Evolutionary conservation across 2,329 filamentous ascomycete genomes (phyloP).

Genomic region (Scytalidium sp.): DNA sequence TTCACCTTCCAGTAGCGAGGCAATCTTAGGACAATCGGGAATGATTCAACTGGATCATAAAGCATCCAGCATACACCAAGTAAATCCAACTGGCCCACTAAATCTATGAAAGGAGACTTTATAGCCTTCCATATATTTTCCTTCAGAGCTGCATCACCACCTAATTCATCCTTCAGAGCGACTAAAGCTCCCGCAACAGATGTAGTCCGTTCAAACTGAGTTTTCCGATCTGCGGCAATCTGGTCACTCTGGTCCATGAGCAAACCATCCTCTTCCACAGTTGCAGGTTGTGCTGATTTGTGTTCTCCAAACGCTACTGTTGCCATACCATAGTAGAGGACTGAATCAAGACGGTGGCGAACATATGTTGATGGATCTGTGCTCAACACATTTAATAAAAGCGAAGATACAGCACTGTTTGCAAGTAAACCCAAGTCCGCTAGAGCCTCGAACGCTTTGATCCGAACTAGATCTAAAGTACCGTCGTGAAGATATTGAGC

Average conservation of each 20-base stretch:
- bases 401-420: conserved; percentile 51
- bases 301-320: conserved; percentile 63
- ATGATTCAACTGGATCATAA: conserved; percentile 44
- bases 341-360: conserved; percentile 56
- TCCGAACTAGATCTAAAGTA: conserved; percentile 59
- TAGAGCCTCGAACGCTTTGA: conserved; percentile 63
- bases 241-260: conserved; percentile 42
- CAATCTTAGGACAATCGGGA: conserved; percentile 44
- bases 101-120: conserved; percentile 42
- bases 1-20: conserved; percentile 43
- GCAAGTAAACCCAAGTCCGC: conserved; percentile 61
- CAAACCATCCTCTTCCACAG: conserved; percentile 36
- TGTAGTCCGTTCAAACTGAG: conserved; percentile 44
- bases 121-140: conserved; percentile 47
- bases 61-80: conserved; percentile 49
- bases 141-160: conserved; percentile 41
- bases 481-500: conserved; percentile 63
- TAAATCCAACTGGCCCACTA: conserved; percentile 46
- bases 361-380: conserved; percentile 64
- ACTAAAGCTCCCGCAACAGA: conserved; percentile 44
- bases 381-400: conserved; percentile 56
- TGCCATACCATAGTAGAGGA: conserved; percentile 57
- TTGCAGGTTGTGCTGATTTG: conserved; percentile 21
- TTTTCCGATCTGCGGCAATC: conserved; percentile 42
- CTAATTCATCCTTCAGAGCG: conserved; percentile 45